Percentiles rank a stretch among this genome's conserved stretches.
These are phyloP conservation scores for Xylaria scruposa DNA, from an alignment of 495 filamentous ascomycete genomes.

Conservation along the genomic window DNA sequence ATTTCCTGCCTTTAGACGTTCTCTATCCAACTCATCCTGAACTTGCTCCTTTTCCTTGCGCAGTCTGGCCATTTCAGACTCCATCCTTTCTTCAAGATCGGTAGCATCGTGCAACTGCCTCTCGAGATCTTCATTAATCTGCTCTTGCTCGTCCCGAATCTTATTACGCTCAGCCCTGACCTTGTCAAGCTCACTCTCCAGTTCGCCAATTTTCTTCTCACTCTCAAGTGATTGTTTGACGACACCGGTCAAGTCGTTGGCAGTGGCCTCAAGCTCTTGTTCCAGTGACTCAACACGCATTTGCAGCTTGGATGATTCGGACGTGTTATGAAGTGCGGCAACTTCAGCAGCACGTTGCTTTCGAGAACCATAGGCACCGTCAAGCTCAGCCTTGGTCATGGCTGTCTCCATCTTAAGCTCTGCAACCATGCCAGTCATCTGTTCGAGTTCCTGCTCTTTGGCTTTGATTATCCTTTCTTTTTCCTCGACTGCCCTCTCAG, in stretches of 20 bases:
- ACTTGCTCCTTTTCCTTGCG: slow-evolving; percentile 42
- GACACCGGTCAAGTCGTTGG: slow-evolving; percentile 85
- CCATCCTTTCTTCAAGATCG: slow-evolving; percentile 42
- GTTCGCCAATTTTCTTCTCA: slow-evolving; percentile 85
- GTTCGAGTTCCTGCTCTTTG: slow-evolving; percentile 71
- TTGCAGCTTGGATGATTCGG: slow-evolving; percentile 70
- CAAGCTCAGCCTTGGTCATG: slow-evolving; percentile 90
- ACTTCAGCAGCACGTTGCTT: slow-evolving; percentile 79
- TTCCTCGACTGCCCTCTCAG: slow-evolving; percentile 44
- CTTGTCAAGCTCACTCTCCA: slow-evolving; percentile 62
- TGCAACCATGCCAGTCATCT: slow-evolving; percentile 81
- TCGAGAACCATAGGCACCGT: slow-evolving; percentile 86
- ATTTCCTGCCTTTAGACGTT: slow-evolving; percentile 45
- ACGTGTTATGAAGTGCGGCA: slow-evolving; percentile 68
- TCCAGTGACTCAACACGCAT: slow-evolving; percentile 69
- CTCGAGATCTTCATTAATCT: slow-evolving; percentile 40
- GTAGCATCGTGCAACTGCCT: slow-evolving; percentile 37
- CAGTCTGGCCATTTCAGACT: slow-evolving; percentile 43
- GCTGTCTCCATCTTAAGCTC: slow-evolving; percentile 89
- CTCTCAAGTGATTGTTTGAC: slow-evolving; percentile 84
- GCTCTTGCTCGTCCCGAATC: slow-evolving; percentile 47
- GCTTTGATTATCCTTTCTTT: slow-evolving; percentile 53
- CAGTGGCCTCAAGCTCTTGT: slow-evolving; percentile 79
- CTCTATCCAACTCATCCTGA: slow-evolving; percentile 54
- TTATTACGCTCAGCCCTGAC: slow-evolving; percentile 37